Base-by-base conservation (phyloP, 2,329 filamentous ascomycete genomes). In the Fusarium goolgardi region DNA sequence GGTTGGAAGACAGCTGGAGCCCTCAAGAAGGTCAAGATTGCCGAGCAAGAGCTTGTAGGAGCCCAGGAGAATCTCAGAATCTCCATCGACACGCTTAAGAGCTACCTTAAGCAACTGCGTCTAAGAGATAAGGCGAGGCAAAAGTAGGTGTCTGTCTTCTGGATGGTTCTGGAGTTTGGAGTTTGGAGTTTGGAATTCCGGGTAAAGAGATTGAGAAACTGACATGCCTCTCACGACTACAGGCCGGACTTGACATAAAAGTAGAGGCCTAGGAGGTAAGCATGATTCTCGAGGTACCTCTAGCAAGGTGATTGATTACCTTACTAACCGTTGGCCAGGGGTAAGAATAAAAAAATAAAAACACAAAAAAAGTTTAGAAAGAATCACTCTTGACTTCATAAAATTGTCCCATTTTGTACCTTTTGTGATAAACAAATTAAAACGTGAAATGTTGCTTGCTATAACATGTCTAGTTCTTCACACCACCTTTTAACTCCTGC, bases 401-500 rank as follows among this genome's bases (percentile, higher is more conserved):
- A 41, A 54, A 25, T 57, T 39, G 32, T 39, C 47, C 50, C 41
- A 44, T 53, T 43, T 41, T 54, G 31, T 53, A 46, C 46, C 60
- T 44, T 34, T 55, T 46, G 23, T 60, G 58, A 64, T 56, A 34
- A 57, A 69, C 51, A 69, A 70, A 69, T 55, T 49, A 67, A 69
- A 70, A 67, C 51, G 44, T 64, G 44, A 65, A 67, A 69, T 68
- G 44, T 68, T 51, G 47, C 34, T 51, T 66, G 67, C 55, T 61
- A 69, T 61, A 52, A 46, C 66, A 56, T 43, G 50, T 69, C 67
- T 69, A 69, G 46, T 63, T 65, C 63, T 61, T 70, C 75, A 74
- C 71, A 81, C 69, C 65, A 59, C 81, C 77, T 72, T 80, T 82
- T 82, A 91, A 86, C 81, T 91, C 86, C 46, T 80, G 79, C 79